Base-by-base conservation (phyloP, 139 green algal genomes). In the Dunaliella primolecta region DNA sequence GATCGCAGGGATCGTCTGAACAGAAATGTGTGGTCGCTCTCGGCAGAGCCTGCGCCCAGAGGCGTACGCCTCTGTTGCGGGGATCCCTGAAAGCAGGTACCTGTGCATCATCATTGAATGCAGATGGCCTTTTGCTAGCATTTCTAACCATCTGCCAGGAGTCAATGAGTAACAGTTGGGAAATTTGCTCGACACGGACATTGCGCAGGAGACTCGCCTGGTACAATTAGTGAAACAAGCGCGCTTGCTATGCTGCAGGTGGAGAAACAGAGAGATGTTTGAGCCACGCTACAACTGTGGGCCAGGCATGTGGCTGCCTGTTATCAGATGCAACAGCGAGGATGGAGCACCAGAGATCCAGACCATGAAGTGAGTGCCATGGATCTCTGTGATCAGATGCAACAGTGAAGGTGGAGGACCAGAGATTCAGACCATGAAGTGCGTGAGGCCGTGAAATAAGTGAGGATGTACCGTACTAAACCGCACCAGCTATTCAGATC, bases 331-430 rank as follows among this genome's bases (percentile, higher is more conserved):
- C 55, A 30, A 56, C 1, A 79, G 79, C 0, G 79, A 86, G 3
- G 80, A 90, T 0, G 84, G 78, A 2, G 31, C 82, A 7, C 80
- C 71, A 0, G 84, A 89, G 85, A 25, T 97, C 56, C 84, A 93
- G 0, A 92, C 88, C 25, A 94, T 95, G 91, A 88, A 87, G 93
- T 94, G 74, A 87, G 92, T 21, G 7, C 0, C 25, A 32, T 76
- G 15, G 0, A 31, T 82, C 23, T 3, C 23, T 11, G 24, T 0
- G 25, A 30, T 34, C 15, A 32, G 36, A 7, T 2, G 2, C 75
- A 36, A 20, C 3, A 21, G 20, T 1, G 38, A 30, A 1, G 23
- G 1, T 1, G 30, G 0, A 37, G 33, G 24, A 25, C 37, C 21
- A 24, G 2, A 23, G n/a, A n/a, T n/a, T n/a, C n/a, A n/a, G n/a